Conservation (phyloP, 2,329 filamentous ascomycete species). For the Colletotrichum sp. region DNA sequence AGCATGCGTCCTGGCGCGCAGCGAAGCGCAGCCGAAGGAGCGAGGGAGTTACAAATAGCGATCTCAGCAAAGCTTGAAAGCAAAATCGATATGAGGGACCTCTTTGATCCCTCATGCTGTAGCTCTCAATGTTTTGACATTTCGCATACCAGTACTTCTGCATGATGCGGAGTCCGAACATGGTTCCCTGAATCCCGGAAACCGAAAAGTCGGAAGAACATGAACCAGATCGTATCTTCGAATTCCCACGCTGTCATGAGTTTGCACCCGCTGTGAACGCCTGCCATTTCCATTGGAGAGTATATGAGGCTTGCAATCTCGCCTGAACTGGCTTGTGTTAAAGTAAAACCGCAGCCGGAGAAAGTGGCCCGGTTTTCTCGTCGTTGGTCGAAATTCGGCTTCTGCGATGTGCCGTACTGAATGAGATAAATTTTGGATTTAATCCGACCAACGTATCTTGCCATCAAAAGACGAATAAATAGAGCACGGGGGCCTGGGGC, state of each 20-base stretch:
- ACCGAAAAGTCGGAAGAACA: not conserved
- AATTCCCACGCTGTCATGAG: not conserved
- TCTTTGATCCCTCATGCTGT: too few relatives aligned
- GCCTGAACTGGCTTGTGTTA: not conserved
- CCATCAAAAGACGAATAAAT: not conserved
- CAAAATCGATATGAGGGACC: too few relatives aligned
- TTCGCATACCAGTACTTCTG: too few relatives aligned
- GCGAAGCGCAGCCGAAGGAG: too few relatives aligned
- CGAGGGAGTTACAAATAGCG: too few relatives aligned
- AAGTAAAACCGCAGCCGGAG: not conserved
- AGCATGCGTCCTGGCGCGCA: too few relatives aligned
- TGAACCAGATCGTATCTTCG: not conserved
- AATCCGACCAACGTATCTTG: not conserved
- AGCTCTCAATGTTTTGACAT: too few relatives aligned
- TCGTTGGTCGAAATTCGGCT: not conserved
- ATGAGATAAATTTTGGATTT: not conserved
- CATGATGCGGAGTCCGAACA: too few relatives aligned
- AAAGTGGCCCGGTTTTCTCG: not conserved
- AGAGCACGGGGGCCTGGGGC: not conserved
- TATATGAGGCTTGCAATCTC: not conserved
- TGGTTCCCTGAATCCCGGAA: too few relatives aligned
- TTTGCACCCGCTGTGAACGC: not conserved
- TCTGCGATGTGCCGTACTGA: not conserved
- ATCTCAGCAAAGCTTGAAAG: too few relatives aligned
- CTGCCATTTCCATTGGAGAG: not conserved